Conservation (phyloP, 495 filamentous ascomycete species). For the Hyaloscypha bicolor region DNA sequence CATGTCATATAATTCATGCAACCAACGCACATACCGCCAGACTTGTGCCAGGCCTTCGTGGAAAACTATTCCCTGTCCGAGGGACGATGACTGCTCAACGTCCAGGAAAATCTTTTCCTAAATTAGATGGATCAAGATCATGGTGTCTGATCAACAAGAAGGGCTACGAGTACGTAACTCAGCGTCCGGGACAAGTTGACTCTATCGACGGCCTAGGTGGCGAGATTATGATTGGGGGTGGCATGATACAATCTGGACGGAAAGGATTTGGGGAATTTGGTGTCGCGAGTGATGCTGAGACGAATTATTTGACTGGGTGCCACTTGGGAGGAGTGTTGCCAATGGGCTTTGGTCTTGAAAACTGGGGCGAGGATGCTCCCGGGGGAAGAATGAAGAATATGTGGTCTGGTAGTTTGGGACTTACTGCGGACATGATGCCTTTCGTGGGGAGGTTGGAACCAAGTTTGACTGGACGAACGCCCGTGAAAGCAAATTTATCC, state of each 20-base stretch:
- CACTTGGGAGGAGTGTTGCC: constrained; percentile 6
- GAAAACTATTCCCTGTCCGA: constrained; percentile 48
- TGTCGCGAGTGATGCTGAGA: background rate
- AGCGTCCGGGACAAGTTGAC: constrained; percentile 27
- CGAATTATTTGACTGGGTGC: background rate
- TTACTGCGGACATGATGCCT: constrained; percentile 40
- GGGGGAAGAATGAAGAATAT: constrained; percentile 18
- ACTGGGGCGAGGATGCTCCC: constrained; percentile 5
- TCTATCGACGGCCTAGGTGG: background rate
- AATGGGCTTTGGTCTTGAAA: background rate
- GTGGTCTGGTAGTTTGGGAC: constrained; percentile 50
- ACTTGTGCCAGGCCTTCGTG: constrained; percentile 47
- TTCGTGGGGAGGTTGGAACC: constrained; percentile 45
- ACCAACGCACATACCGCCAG: constrained; percentile 50
- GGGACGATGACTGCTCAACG: constrained; percentile 51
- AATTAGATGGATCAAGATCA: background rate
- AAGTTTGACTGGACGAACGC: constrained; percentile 31
- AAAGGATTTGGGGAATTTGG: constrained; percentile 15
- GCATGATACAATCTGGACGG: background rate
- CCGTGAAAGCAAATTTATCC: background rate
- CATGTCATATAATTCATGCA: constrained; percentile 48
- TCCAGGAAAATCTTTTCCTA: constrained; percentile 26
- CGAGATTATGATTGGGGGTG: constrained; percentile 20
- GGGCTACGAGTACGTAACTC: constrained; percentile 43
- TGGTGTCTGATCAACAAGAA: constrained; percentile 40